Evolutionary conservation across 1,284 basidiomycete species (phyloP).

Genomic region (Naganishia sp.): DNA sequence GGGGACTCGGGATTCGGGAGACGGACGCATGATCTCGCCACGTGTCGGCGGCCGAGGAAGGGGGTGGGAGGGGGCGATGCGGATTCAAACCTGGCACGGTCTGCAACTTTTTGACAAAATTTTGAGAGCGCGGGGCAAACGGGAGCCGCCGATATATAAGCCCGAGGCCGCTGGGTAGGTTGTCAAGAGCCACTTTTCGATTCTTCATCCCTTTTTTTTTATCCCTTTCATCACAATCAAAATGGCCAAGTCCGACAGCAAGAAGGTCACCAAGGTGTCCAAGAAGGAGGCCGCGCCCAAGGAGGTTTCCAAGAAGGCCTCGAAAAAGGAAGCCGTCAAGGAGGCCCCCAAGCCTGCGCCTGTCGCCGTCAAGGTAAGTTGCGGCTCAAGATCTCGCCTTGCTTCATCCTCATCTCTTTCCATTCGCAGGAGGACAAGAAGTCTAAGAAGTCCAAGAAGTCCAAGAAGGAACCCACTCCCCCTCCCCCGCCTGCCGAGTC

Average conservation of each 20-base stretch:
- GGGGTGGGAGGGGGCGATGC: not conserved
- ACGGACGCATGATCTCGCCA: too few species aligned
- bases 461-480: slow-evolving; percentile 53
- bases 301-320: slow-evolving; percentile 33
- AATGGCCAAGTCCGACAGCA: slow-evolving; percentile 56
- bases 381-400: slow-evolving; percentile 32
- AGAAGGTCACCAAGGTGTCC: slow-evolving; percentile 47
- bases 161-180: not conserved
- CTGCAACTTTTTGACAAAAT: slow-evolving; percentile 16
- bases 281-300: slow-evolving; percentile 40
- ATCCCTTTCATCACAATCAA: slow-evolving; percentile 33
- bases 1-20: too few species aligned
- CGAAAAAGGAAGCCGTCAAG: slow-evolving; percentile 42
- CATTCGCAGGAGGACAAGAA: not conserved
- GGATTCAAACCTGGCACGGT: not conserved
- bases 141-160: slow-evolving; percentile 17
- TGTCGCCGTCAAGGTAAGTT: slow-evolving; percentile 32
- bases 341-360: slow-evolving; percentile 36
- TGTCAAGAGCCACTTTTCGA: not conserved
- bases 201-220: slow-evolving; percentile 1
- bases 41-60: slow-evolving; percentile 1
- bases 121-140: slow-evolving; percentile 23
- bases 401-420: not conserved
- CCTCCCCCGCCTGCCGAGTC: slow-evolving; percentile 38
- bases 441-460: slow-evolving; percentile 42